Conservation (phyloP, 2,329 filamentous ascomycete species). For the Aspergillus amoenus region DNA sequence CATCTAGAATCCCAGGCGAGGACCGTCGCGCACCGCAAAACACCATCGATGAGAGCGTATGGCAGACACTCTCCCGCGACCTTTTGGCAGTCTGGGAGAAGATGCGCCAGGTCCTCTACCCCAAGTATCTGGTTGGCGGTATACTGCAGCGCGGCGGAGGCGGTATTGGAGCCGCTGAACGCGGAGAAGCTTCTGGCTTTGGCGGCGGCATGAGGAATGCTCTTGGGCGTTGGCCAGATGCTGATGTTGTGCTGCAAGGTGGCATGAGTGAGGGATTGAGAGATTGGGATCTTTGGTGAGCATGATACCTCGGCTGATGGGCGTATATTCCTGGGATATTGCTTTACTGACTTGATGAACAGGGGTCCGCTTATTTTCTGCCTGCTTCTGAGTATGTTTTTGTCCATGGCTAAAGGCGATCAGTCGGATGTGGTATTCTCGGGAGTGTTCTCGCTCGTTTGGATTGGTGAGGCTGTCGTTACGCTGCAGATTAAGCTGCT, state of each 20-base stretch:
- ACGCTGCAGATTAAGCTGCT: conserved; percentile 97
- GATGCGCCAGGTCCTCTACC: conserved; percentile 95
- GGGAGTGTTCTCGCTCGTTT: conserved; percentile 93
- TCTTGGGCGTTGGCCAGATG: conserved; percentile 66
- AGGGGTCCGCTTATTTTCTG: conserved; percentile 94
- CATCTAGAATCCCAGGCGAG: conserved; percentile 85
- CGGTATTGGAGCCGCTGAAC: conserved; percentile 54
- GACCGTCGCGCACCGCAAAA: conserved; percentile 86
- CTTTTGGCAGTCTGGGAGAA: conserved; percentile 94
- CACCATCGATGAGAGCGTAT: conserved; percentile 96
- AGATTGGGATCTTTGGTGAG: conserved; percentile 92
- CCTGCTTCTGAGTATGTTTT: conserved; percentile 78
- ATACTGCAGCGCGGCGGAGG: conserved; percentile 60
- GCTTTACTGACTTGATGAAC: conserved; percentile 2
- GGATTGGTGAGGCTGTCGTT: conserved; percentile 94
- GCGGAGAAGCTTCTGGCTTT: conserved; percentile 52
- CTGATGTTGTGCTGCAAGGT: conserved; percentile 63
- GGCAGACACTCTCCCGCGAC: conserved; percentile 94
- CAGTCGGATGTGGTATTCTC: conserved; percentile 91
- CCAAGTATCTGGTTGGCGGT: conserved; percentile 82
- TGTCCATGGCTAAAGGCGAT: conserved; percentile 76
- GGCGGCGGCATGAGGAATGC: conserved; percentile 53
- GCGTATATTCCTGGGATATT: not conserved
- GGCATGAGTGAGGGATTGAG: conserved; percentile 85
- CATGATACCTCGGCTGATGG: not conserved